Evolutionary conservation across 441 rosid genomes (phyloP).

Genomic region (Aleurites moluccanus): DNA sequence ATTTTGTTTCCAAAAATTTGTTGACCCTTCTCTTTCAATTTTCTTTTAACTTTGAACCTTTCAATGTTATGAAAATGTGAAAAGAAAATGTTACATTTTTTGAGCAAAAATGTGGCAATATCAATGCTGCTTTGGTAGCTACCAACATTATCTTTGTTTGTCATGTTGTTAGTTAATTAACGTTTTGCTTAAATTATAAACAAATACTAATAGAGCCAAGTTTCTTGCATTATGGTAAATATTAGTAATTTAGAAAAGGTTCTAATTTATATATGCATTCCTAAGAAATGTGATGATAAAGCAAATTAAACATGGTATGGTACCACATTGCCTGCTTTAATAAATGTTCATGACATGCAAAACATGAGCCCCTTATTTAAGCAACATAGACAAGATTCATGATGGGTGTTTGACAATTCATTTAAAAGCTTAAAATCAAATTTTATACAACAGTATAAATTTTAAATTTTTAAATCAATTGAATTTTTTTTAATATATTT

Average conservation of each 20-base stretch:
- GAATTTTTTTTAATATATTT: too few species aligned
- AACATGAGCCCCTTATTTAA: too few species aligned
- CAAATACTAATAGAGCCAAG: not conserved
- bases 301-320: not conserved
- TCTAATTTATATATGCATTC: too few species aligned
- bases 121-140: not conserved
- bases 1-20: slow-evolving; percentile 1
- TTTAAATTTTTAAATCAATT: too few species aligned
- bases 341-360: not conserved
- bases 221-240: not conserved
- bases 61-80: not conserved
- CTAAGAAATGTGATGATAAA: too few species aligned
- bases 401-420: too few species aligned
- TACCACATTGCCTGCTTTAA: not conserved
- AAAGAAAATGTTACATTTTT: not conserved
- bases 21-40: not conserved
- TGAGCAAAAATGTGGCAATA: not conserved
- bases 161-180: not conserved
- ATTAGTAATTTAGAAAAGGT: not conserved
- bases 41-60: not conserved
- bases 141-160: not conserved
- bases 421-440: too few species aligned
- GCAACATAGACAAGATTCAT: too few species aligned
- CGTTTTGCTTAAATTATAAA: not conserved
- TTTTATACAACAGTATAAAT: too few species aligned